phyloP scores from a whole-genome alignment of 2,329 filamentous ascomycete species.

The Penicillium sp. region DNA sequence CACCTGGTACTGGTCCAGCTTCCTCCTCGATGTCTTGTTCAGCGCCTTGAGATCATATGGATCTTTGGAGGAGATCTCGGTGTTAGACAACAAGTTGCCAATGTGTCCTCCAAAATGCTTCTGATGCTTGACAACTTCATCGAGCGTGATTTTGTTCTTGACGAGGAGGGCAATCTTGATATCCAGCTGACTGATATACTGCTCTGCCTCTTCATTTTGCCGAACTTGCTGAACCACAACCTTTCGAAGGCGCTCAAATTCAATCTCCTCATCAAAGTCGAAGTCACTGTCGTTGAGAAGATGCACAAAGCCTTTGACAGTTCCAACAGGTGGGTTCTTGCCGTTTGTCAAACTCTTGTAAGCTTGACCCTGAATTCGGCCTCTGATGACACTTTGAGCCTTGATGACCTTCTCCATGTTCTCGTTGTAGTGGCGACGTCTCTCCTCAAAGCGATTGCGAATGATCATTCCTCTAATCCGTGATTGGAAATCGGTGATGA shows the following conservation, averaged over 20 bases:
- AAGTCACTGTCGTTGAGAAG: constrained; percentile 97
- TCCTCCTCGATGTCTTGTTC: constrained; percentile 93
- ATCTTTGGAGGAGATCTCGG: constrained; percentile 82
- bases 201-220: constrained; percentile 94
- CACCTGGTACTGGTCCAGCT: constrained; percentile 95
- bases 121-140: constrained; percentile 96
- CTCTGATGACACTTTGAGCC: constrained; percentile 93
- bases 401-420: constrained; percentile 99
- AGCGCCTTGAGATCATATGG: constrained; percentile 95
- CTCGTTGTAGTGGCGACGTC: constrained; percentile 83
- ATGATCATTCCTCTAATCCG: constrained; percentile 71
- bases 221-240: constrained; percentile 96
- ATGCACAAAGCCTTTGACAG: constrained; percentile 97
- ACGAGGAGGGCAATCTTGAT: constrained; percentile 98
- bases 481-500: constrained; percentile 71
- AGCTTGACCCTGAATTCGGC: constrained; percentile 92
- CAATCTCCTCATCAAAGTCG: constrained; percentile 97
- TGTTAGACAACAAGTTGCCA: constrained; percentile 79
- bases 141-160: constrained; percentile 98
- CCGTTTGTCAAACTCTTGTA: constrained; percentile 96
- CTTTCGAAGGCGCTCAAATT: constrained; percentile 92
- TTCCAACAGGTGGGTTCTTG: constrained; percentile 94
- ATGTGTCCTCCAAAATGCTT: constrained; percentile 92
- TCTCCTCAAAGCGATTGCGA: constrained; percentile 73
- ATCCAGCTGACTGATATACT: constrained; percentile 97